Conservation (phyloP, 306 rosid species). For the Medicago lupulina region DNA sequence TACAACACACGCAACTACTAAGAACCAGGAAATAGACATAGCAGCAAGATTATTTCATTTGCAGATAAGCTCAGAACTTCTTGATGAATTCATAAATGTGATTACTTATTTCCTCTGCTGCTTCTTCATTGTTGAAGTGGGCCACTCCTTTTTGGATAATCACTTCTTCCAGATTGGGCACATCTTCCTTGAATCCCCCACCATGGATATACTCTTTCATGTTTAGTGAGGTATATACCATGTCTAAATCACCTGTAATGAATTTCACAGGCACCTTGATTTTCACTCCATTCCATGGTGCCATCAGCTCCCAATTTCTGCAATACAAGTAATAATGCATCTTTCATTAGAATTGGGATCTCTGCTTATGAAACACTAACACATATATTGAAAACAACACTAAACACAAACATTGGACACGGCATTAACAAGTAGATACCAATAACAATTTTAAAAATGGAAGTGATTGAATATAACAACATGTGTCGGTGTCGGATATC, state of each 20-base stretch:
- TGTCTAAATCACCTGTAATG: slow-evolving; percentile 49
- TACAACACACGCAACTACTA: no score
- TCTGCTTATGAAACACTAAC: not conserved
- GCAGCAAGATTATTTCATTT: no score
- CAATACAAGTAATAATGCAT: not conserved
- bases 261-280: slow-evolving; percentile 38
- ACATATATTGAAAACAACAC: not conserved
- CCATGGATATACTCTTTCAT: slow-evolving; percentile 36
- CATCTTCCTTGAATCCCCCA: slow-evolving; percentile 50
- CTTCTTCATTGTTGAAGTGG: slow-evolving; percentile 53
- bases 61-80: slow-evolving; percentile 2
- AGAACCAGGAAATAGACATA: no score
- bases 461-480: not conserved
- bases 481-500: not conserved
- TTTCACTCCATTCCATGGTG: slow-evolving; percentile 42
- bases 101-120: slow-evolving; percentile 32
- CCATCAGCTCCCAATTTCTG: slow-evolving; percentile 52
- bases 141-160: slow-evolving; percentile 49
- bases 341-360: not conserved
- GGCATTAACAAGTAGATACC: no score
- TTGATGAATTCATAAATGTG: slow-evolving; percentile 43
- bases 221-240: slow-evolving; percentile 25
- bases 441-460: no score
- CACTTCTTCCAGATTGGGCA: slow-evolving; percentile 42
- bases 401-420: no score